phyloP scores from a whole-genome alignment of 768 basidiomycete genomes.

The Tubosaeta sp. region DNA sequence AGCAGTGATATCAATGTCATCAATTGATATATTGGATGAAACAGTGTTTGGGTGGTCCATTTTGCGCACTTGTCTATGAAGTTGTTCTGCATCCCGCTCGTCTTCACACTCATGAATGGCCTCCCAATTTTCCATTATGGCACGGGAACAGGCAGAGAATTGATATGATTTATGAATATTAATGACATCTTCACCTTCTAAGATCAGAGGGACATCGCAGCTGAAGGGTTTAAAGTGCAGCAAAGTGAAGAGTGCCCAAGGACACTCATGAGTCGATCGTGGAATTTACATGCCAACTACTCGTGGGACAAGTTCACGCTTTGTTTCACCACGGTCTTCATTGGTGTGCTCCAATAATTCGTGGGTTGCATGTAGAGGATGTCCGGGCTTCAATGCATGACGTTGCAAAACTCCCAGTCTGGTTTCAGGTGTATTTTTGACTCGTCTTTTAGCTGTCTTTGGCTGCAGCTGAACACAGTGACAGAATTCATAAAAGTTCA shows the following conservation, averaged over 20 bases:
- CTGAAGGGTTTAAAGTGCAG: background rate
- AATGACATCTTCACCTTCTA: no score
- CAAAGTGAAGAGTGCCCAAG: background rate
- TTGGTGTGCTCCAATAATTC: background rate
- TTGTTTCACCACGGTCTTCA: background rate
- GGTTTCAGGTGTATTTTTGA: background rate
- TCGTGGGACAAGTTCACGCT: background rate
- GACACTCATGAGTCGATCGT: background rate
- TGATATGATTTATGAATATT: background rate
- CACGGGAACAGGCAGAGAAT: background rate
- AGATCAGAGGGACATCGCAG: background rate
- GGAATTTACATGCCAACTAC: background rate
- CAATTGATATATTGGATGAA: no score
- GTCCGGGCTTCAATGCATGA: background rate
- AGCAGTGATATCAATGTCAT: no score
- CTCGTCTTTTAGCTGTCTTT: background rate
- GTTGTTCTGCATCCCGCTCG: background rate
- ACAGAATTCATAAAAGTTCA: background rate
- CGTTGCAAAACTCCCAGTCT: background rate
- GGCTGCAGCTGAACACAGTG: background rate
- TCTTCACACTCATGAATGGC: background rate
- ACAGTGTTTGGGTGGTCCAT: no score
- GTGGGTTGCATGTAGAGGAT: background rate
- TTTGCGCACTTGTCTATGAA: background rate
- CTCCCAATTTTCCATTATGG: background rate